These are phyloP conservation scores for Calamus simplicifolius DNA, from an alignment of 176 grass and related monocot species.

Conservation along the genomic window DNA sequence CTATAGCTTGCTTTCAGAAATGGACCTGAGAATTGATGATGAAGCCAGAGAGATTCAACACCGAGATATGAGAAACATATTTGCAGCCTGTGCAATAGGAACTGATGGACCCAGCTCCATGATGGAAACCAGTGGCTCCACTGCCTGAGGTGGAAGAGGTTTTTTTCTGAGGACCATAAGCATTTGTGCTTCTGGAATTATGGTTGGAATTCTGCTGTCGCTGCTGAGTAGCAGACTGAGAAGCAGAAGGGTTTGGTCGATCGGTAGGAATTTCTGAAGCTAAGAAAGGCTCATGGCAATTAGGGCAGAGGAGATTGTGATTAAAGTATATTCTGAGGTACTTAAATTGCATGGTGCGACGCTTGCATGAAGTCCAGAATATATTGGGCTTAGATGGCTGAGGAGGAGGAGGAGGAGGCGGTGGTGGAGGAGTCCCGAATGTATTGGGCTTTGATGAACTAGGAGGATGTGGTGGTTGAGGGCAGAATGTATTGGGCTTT, in stretches of 20 bases:
- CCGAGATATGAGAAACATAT: no score
- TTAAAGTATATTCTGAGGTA: conserved; percentile 34
- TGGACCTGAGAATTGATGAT: no score
- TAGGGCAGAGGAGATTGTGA: conserved; percentile 17
- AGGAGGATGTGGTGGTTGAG: no score
- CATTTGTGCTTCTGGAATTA: not conserved
- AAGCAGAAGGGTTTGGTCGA: not conserved
- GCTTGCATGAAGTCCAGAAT: conserved; percentile 58
- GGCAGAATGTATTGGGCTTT: no score
- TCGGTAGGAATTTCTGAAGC: conserved; percentile 18
- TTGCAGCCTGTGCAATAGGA: no score
- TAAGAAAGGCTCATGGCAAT: conserved; percentile 24
- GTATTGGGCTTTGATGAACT: conserved; percentile 14
- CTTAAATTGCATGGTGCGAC: conserved; percentile 27
- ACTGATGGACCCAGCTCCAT: no score
- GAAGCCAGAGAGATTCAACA: no score
- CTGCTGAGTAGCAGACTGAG: conserved; percentile 5
- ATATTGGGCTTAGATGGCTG: conserved; percentile 12
- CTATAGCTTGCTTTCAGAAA: no score
- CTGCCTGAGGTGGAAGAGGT: no score
- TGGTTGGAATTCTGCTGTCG: conserved; percentile 5
- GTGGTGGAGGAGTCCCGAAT: conserved; percentile 78
- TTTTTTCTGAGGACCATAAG: not conserved
- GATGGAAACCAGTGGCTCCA: no score
- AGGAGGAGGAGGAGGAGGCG: no score